Evolutionary conservation across 139 green algal genomes (phyloP).

Genomic region (Micromonas commoda): DNA sequence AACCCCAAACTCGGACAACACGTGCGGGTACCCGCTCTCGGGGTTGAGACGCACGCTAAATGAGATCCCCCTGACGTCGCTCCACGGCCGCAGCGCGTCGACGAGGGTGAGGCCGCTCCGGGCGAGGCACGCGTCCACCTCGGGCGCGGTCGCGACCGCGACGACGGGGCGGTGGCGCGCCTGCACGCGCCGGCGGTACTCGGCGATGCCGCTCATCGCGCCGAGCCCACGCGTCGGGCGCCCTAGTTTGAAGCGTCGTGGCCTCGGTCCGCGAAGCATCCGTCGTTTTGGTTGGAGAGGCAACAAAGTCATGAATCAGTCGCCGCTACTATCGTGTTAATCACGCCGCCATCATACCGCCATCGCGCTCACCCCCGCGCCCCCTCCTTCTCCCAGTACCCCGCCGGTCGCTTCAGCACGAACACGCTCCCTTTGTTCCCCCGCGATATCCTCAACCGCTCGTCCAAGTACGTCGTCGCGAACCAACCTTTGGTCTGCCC

Average conservation of each 20-base stretch:
- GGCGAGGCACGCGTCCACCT: conserved; percentile 48
- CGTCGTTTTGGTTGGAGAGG: too few relatives aligned
- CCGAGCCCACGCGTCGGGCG: not conserved
- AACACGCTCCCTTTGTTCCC: not conserved
- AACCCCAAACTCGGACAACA: too few relatives aligned
- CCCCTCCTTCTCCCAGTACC: not conserved
- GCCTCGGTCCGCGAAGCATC: too few relatives aligned
- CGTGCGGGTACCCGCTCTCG: too few relatives aligned
- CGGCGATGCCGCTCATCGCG: not conserved
- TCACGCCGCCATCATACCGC: too few relatives aligned
- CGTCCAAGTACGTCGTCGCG: conserved; percentile 29
- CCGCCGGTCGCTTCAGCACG: not conserved
- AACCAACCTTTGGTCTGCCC: conserved; percentile 35
- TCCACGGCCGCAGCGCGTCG: conserved; percentile 26
- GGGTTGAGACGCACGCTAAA: too few relatives aligned
- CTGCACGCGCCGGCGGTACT: not conserved
- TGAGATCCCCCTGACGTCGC: too few relatives aligned
- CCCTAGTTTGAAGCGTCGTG: too few relatives aligned
- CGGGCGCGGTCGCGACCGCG: conserved; percentile 51
- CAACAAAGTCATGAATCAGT: too few relatives aligned
- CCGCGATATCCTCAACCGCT: conserved; percentile 6
- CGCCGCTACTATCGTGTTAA: too few relatives aligned
- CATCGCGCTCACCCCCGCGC: too few relatives aligned
- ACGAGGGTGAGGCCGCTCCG: conserved; percentile 61
- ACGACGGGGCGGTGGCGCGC: conserved; percentile 42